These are phyloP conservation scores for Xylariaceae sp. DNA, from an alignment of 2,329 filamentous ascomycete genomes.

Conservation along the genomic window DNA sequence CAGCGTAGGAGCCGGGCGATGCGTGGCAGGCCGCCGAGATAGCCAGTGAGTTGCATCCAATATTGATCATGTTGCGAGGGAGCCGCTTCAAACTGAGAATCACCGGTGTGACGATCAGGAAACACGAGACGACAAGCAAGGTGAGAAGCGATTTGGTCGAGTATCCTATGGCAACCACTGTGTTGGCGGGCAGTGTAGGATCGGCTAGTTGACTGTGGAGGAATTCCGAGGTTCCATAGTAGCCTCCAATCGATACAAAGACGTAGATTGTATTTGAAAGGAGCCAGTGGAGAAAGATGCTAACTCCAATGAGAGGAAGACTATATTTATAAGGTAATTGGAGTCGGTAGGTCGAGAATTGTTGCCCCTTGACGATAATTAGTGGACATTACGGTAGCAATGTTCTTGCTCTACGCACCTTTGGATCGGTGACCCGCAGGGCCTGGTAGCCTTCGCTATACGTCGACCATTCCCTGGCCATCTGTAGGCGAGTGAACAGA, in stretches of 20 bases:
- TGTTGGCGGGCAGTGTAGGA: constrained; percentile 3
- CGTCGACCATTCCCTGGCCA: constrained; percentile 35
- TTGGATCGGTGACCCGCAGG: constrained; percentile 29
- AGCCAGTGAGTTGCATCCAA: constrained; percentile 12
- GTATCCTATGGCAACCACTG: constrained; percentile 6
- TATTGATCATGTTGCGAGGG: constrained; percentile 4
- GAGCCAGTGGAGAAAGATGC: neutral
- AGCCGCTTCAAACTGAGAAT: constrained; percentile 5
- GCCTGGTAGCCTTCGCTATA: constrained; percentile 24
- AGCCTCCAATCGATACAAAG: constrained; percentile 16
- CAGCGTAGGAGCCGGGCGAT: constrained; percentile 18
- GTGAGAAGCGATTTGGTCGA: neutral
- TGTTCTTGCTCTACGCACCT: neutral
- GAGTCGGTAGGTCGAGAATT: constrained; percentile 25
- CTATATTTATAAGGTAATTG: neutral
- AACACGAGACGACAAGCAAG: constrained; percentile 3
- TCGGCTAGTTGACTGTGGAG: neutral
- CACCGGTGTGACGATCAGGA: constrained; percentile 1
- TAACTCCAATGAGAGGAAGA: neutral
- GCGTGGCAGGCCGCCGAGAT: constrained; percentile 13
- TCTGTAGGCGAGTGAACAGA: constrained; percentile 36
- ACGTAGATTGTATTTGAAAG: neutral
- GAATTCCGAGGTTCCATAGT: constrained; percentile 8
- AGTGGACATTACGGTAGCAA: neutral
- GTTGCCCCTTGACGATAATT: constrained; percentile 9